Evolutionary conservation across 306 rosid genomes (phyloP).

Genomic region (Rosa persica): DNA sequence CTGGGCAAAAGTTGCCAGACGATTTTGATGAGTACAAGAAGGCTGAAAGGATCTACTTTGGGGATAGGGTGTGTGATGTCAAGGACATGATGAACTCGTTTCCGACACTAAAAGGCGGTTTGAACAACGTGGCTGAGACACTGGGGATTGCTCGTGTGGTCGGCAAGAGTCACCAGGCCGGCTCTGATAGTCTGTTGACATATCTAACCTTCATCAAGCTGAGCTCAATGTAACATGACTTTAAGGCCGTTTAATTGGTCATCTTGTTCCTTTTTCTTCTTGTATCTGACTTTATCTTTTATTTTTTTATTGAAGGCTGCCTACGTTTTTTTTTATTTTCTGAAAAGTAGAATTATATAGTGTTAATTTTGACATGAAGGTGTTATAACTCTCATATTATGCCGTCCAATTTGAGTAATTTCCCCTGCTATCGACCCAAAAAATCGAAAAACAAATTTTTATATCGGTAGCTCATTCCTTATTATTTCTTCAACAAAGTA

Average conservation of each 20-base stretch:
- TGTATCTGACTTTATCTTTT: background rate
- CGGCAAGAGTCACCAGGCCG: conserved; percentile 17
- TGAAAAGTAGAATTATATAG: too few species aligned
- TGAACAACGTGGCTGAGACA: background rate
- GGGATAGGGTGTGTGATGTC: background rate
- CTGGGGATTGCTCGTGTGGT: background rate
- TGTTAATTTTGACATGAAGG: too few species aligned
- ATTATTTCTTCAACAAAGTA: too few species aligned
- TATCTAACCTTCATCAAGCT: background rate
- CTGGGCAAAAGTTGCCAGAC: background rate
- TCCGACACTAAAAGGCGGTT: background rate
- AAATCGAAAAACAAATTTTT: too few species aligned
- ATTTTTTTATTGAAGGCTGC: too few species aligned
- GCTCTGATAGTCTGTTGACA: conserved; percentile 18
- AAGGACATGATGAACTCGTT: background rate
- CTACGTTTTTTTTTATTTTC: too few species aligned
- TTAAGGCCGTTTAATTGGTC: background rate
- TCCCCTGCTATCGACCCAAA: too few species aligned
- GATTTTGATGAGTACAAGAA: background rate
- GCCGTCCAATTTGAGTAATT: too few species aligned
- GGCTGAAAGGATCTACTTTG: background rate
- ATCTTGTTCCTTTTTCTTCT: background rate
- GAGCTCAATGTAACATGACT: background rate
- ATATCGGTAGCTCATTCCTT: too few species aligned
- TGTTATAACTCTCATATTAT: too few species aligned